Base-by-base conservation (phyloP, 2,329 filamentous ascomycete genomes). In the Fusarium sp. region DNA sequence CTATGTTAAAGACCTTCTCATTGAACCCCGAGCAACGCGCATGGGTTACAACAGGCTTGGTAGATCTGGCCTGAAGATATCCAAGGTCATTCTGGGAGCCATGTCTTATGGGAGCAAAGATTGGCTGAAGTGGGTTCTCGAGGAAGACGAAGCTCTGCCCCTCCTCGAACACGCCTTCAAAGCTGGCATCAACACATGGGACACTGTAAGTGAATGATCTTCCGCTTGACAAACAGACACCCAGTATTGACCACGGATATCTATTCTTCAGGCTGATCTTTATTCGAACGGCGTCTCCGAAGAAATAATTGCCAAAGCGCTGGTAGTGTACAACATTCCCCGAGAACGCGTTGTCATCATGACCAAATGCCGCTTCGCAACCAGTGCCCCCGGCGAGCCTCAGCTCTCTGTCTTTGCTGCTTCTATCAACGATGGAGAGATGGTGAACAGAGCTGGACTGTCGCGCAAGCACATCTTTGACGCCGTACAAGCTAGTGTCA, bases 171-270 rank as follows among this genome's bases (percentile, higher is more conserved):
- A 52, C 13, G 49, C 49, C 22, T 52, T 52, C 22, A 38, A 38
- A 38, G 49, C 33, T 1, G 49, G 49, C 13, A 52, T 52, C 3
- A 52, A 52, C 4, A 52, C 49, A 0, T 52, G 49, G 49, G 49
- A 52, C 15, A 52, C 49, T 1, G 33, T n/a, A 18, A 33, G 46
- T 47, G 4, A 17, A 1, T 13, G 12, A 12, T 8, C 27, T 17
- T n/a, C 4, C 7, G 15, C 4, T 14, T 13, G 6, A 5, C 42
- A 18, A 9, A 7, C 6, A 27, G 11, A 17, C 9, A 0, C 7
- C 0, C 2, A 31, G 4, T 3, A n/a, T 5, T n/a, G 3, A 31
- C 7, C 14, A 17, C 7, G 3, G 7, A 12, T 3, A 3, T 17
- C 4, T 0, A 1, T 17, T 33, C 5, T 25, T 1, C 11, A 52